These are phyloP conservation scores for Barnettozyma botsteinii DNA, from an alignment of 805 yeast genomes.

Conservation along the genomic window DNA sequence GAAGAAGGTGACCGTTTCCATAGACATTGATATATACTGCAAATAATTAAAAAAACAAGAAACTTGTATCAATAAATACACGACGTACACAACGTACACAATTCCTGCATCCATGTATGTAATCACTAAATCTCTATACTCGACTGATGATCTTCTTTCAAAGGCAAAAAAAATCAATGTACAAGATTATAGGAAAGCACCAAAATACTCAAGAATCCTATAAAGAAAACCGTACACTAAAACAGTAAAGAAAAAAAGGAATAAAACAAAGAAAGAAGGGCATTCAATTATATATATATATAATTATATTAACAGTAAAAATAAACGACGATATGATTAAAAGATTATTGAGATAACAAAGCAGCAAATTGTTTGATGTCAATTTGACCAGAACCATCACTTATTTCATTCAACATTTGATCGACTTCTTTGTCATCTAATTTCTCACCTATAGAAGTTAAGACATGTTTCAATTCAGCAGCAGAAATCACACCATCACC, in stretches of 20 bases:
- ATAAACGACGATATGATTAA: not conserved
- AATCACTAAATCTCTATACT: too few species aligned
- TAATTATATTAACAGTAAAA: not conserved
- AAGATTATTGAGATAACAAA: conserved; percentile 62
- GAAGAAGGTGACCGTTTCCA: conserved; percentile 30
- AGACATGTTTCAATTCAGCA: conserved; percentile 92
- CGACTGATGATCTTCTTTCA: too few species aligned
- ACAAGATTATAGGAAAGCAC: too few species aligned
- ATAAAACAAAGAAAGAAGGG: not conserved
- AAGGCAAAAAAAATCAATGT: too few species aligned
- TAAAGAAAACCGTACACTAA: too few species aligned
- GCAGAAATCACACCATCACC: conserved; percentile 97
- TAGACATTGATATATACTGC: conserved; percentile 8
- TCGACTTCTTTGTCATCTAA: conserved; percentile 95
- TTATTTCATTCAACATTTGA: conserved; percentile 94
- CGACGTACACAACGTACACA: too few species aligned
- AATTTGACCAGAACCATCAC: conserved; percentile 94
- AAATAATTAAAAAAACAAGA: not conserved
- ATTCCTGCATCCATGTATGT: too few species aligned
- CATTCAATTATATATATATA: too few species aligned
- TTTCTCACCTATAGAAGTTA: conserved; percentile 96
- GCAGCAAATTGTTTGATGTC: conserved; percentile 96
- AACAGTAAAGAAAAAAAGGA: too few species aligned
- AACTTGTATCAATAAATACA: too few species aligned
- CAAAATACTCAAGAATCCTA: too few species aligned